Percentiles rank a stretch among this genome's conserved stretches.
phyloP scores from a whole-genome alignment of 1,139 yeast species.

The Scheffersomyces parashehatae region DNA sequence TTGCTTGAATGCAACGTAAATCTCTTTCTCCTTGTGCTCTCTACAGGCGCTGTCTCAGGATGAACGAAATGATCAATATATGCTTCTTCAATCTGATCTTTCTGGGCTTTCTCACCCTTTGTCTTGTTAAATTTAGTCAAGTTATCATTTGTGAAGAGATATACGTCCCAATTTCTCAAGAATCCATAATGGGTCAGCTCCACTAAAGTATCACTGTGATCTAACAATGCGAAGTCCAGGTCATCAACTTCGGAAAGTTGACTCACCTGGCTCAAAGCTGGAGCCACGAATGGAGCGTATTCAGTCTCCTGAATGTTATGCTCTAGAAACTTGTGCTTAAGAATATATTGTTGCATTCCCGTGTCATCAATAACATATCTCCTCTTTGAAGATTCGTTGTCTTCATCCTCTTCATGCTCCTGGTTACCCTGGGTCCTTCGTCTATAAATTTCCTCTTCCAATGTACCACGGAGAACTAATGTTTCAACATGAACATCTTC shows the following conservation, averaged over 20 bases:
- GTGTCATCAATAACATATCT: constrained; percentile 53
- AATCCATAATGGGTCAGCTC: constrained; percentile 5
- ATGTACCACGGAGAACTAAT: constrained; percentile 55
- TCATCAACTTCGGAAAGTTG: constrained; percentile 7
- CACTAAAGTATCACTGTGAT: constrained; percentile 18
- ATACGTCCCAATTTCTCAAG: constrained; percentile 40
- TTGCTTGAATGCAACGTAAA: too few relatives aligned
- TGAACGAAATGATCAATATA: constrained; percentile 20
- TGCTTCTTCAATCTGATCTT: constrained; percentile 22
- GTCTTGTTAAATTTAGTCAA: constrained; percentile 32
- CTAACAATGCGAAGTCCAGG: constrained; percentile 23
- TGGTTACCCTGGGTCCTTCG: constrained; percentile 22
- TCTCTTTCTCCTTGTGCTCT: not conserved
- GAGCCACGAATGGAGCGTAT: constrained; percentile 29
- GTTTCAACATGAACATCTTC: constrained; percentile 65
- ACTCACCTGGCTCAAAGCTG: constrained; percentile 10
- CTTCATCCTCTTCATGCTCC: constrained; percentile 16
- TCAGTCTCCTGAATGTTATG: constrained; percentile 27
- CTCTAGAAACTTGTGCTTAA: constrained; percentile 48
- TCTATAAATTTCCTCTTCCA: constrained; percentile 66
- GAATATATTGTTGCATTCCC: constrained; percentile 58
- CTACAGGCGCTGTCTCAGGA: constrained; percentile 11
- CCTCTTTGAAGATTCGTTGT: constrained; percentile 18
- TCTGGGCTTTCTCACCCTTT: constrained; percentile 23
- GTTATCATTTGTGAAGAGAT: constrained; percentile 46